Base-by-base conservation (phyloP, 2,329 filamentous ascomycete genomes). In the Alternaria brassicae region DNA sequence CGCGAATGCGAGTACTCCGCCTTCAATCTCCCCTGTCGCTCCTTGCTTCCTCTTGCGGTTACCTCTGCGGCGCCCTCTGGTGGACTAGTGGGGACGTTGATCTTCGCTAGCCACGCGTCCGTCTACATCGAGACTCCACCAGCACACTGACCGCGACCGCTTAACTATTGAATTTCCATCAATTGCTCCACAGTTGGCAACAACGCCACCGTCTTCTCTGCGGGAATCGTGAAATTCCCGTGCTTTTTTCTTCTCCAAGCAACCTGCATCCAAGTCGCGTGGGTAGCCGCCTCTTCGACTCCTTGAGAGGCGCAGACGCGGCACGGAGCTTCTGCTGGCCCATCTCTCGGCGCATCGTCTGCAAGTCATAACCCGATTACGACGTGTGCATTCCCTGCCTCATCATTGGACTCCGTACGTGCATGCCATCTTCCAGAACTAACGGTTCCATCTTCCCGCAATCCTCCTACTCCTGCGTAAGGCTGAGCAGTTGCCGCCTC, bases 21-120 rank as follows among this genome's bases (percentile, higher is more conserved):
- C 42, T 44, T 44, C 54, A 56, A 53, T 58, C 50, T 61, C 58
- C 55, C 55, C 40, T 44, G 47, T 56, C 53, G 36, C 17, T 47
- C 17, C 15, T 41, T 42, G 30, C 40, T 60, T n/a, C 57, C 57
- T 53, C 37, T 42, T 49, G 23, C 36, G 49, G 44, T 28, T 49
- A 47, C 44, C 42, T 41, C 42, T 52, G 59, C 59, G 56, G 51
- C 59, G 51, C 42, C 50, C 56, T 32, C 52, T 47, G 42, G 37
- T 52, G 52, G 28, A 48, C 44, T 48, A 34, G 60, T 59, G 51
- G 56, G 36, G 52, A 53, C 37, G 51, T 60, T 45, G 51, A 53
- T 60, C 59, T 52, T 50, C 47, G 52, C 51, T 56, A 59, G 60
- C 60, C 60, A 62, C 60, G 60, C 60, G 60, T 62, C 57, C 40